Evolutionary conservation across 495 filamentous ascomycete species (phyloP).

Genomic region (Bathelium albidoporum): DNA sequence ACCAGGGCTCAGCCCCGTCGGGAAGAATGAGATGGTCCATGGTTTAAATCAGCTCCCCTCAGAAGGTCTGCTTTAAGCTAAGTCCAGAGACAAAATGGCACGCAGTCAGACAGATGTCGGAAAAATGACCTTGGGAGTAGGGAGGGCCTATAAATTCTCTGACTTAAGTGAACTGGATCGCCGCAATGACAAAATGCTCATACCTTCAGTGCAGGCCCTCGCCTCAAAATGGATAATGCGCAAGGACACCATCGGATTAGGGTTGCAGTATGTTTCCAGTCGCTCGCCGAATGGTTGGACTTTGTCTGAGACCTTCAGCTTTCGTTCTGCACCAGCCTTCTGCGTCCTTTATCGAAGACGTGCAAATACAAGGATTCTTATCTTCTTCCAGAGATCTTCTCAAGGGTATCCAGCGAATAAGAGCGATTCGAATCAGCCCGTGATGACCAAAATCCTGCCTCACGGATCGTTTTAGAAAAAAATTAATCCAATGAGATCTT

Average conservation of each 20-base stretch:
- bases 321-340: too few species aligned
- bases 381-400: too few species aligned
- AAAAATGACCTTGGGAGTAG: background rate
- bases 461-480: too few species aligned
- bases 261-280: background rate
- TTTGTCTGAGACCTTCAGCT: background rate
- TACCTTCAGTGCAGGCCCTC: background rate
- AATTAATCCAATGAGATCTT: too few species aligned
- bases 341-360: too few species aligned
- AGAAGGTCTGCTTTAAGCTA: background rate
- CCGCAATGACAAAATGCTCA: background rate
- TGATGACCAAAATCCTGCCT: too few species aligned
- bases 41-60: background rate
- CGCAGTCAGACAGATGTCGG: background rate
- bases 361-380: too few species aligned
- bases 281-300: background rate
- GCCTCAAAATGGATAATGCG: background rate
- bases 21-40: conserved; percentile 9
- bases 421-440: too few species aligned
- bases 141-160: background rate
- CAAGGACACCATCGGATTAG: background rate
- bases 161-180: background rate
- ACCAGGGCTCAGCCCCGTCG: background rate
- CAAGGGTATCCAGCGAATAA: too few species aligned
- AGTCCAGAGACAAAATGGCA: background rate